Evolutionary conservation across 805 yeast genomes (phyloP), one percentile per base, ranked within the genome.

Genomic region (Kodamaea jinghongensis): DNA sequence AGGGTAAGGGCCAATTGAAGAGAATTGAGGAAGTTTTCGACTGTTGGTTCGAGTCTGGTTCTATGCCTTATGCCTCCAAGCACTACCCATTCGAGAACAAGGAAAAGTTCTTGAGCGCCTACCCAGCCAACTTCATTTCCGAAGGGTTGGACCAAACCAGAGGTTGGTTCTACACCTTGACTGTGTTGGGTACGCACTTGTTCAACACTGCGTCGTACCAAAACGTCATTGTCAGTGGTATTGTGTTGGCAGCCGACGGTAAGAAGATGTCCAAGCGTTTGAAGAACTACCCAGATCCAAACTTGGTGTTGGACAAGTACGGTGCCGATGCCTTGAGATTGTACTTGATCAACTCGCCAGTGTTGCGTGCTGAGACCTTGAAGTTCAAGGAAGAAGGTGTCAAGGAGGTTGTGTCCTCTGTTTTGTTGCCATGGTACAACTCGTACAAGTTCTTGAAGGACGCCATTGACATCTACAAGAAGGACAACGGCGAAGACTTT

Each of bases 101-200:
- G 60, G 89, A 86, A 11, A 63, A 63, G 34, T 91, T 91, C 70
- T 58, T 70, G 27, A 61, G 76, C 42, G 77, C 86, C 34, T 95
- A 87, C 82, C 99, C 99, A 34, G 99, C 96, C 32, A 91, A 93
- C 66, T 93, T 93, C 68, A 93, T 93, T 56, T 84, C 96, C 44
- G 99, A 93, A 75, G 99, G 99, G 70, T 78, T 93, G 55, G 99
- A 93, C 70, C 99, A 93, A 74, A 93, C 99, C 44, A 87, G 99
- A 79, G 99, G 99, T 62, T 93, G 99, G 99, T 93, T 93, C 71
- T 93, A 93, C 68, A 93, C 99, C 38, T 76, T 93, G 63, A 83
- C 95, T 33, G 96, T 93, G 16, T 76, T 93, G 56, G 99, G 98
- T 64, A 87, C 96, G 42, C 97, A 91, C 55, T 71, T 93, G 55